A percentile compares a stretch with the other conserved stretches of the same genome.
Conservation (phyloP, 2,329 filamentous ascomycete species). For the Penicillium paneum region DNA sequence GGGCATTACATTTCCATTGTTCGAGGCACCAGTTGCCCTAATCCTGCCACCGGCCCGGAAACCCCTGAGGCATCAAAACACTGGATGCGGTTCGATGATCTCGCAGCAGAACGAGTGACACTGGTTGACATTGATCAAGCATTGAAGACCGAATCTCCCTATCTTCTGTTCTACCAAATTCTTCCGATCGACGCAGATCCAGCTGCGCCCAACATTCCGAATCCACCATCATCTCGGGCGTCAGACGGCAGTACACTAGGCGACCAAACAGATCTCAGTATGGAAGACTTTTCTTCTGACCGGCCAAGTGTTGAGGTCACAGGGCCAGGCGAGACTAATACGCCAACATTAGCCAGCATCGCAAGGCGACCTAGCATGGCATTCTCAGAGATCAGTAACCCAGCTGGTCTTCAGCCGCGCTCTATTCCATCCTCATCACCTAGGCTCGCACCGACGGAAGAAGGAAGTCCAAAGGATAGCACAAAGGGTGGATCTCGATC, state of each 20-base stretch:
- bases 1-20: slow-evolving; percentile 90
- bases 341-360: slow-evolving; percentile 14
- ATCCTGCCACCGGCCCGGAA: slow-evolving; percentile 27
- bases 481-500: slow-evolving; percentile 21
- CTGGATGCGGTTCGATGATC: slow-evolving; percentile 92
- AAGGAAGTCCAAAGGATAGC: slow-evolving; percentile 13
- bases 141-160: slow-evolving; percentile 83
- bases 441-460: slow-evolving; percentile 26
- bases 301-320: slow-evolving; percentile 42
- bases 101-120: slow-evolving; percentile 68
- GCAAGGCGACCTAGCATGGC: slow-evolving; percentile 28
- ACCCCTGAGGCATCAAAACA: slow-evolving; percentile 64
- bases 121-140: slow-evolving; percentile 75
- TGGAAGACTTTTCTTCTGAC: slow-evolving; percentile 25
- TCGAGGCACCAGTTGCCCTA: slow-evolving; percentile 59
- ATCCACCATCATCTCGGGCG: slow-evolving; percentile 31
- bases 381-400: slow-evolving; percentile 25
- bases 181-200: slow-evolving; percentile 74
- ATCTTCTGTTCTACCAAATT: slow-evolving; percentile 93
- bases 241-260: slow-evolving; percentile 22
- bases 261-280: slow-evolving; percentile 1
- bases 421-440: slow-evolving; percentile 27
- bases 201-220: slow-evolving; percentile 33
- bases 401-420: slow-evolving; percentile 16
- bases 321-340: slow-evolving; percentile 23